Base-by-base conservation (phyloP, 148 eudicot species). In the Salicornia ramosissima region DNA sequence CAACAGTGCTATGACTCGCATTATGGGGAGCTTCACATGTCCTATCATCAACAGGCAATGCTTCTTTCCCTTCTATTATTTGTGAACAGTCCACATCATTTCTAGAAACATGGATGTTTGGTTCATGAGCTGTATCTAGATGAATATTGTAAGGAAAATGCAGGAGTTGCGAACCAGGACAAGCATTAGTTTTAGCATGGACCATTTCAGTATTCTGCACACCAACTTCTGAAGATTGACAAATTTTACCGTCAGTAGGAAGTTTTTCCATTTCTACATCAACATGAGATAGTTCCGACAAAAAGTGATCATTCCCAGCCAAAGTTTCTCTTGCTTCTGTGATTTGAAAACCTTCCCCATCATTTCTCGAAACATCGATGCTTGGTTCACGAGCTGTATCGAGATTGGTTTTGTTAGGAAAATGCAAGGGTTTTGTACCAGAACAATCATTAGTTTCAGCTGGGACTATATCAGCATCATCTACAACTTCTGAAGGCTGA, bases 361-460 rank as follows among this genome's bases (percentile, higher is more conserved):
- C 47, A 49, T 3, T 60, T 50, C 24, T 25, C 49, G 22, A 47
- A 34, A 31, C 66, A 21, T 47, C 14, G 15, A 10, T 7, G 21
- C 36, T 64, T 51, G 45, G 69, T 64, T 72, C 69, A 51, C 53
- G 68, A 64, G 69, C 13, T 8, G 52, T 47, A 64, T 63, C 22
- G 14, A 42, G 9, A 25, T 30, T 9, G 6, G 39, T 53, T 16
- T 29, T 51, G 3, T 49, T 61, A n/a, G 57, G 33, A 66, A 56
- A 30, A 31, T 57, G 52, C 53, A 31, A 18, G 62, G 55, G 21
- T 29, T 31, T 63, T 6, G 53, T 15, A 21, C 50, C 19, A 4
- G 74, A 33, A 28, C 45, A 28, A 69, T 14, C 69, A 62, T n/a
- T n/a, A n/a, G n/a, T n/a, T n/a, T 36, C 63, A 14, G 28, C 45